phyloP scores from a whole-genome alignment of 345 rosid genomes.

The Populus nigra region DNA sequence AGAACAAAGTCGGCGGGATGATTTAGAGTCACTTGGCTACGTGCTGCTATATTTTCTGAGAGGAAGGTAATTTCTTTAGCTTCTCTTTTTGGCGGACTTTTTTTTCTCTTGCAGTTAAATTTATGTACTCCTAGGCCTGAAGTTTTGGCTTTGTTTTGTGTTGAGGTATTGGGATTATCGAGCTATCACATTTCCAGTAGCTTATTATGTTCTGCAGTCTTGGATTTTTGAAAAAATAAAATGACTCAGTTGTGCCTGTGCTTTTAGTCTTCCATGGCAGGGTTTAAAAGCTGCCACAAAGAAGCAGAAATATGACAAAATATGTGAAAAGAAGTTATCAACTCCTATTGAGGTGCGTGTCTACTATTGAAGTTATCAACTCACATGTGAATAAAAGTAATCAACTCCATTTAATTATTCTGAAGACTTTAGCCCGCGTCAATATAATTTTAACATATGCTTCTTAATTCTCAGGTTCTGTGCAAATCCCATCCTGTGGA shows the following conservation, averaged over 20 bases:
- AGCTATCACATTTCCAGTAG: not conserved
- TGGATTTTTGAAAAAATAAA: not conserved
- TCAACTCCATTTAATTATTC: slow-evolving; percentile 50
- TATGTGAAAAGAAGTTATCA: slow-evolving; percentile 84
- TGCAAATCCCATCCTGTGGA: slow-evolving; percentile 81
- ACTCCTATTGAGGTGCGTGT: slow-evolving; percentile 82
- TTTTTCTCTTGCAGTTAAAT: not conserved
- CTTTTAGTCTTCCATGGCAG: slow-evolving; percentile 87
- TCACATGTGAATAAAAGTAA: slow-evolving; percentile 82
- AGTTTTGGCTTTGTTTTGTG: not conserved
- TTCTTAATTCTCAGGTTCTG: slow-evolving; percentile 44
- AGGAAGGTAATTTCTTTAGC: slow-evolving; percentile 60
- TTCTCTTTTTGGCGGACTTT: not conserved
- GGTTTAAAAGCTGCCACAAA: slow-evolving; percentile 88
- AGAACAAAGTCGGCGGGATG: slow-evolving; percentile 60
- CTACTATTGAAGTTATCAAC: slow-evolving; percentile 58
- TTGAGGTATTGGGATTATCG: not conserved
- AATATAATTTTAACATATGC: not conserved
- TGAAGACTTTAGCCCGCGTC: not conserved
- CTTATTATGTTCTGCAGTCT: not conserved
- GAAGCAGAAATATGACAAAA: slow-evolving; percentile 86
- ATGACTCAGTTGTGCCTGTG: not conserved
- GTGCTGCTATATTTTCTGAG: slow-evolving; percentile 55
- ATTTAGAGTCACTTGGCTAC: slow-evolving; percentile 58
- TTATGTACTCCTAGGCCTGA: not conserved